Conservation (phyloP, 78 protist species). For the Dictyostelium citrinum region DNA sequence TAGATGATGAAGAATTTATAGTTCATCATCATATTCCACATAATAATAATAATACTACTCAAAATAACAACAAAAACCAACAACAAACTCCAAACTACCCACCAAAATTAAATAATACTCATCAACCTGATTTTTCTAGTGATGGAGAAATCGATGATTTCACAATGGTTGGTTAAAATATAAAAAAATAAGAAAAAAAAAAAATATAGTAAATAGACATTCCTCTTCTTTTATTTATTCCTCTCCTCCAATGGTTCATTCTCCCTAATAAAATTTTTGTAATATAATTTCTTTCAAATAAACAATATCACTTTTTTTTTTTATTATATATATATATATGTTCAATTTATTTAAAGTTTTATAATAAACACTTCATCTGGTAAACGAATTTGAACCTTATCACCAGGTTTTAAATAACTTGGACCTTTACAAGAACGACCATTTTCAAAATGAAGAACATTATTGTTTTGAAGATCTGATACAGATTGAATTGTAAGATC, state of each 20-base stretch:
- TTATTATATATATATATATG: background rate
- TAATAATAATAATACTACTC: background rate
- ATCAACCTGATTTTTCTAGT: background rate
- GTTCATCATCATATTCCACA: background rate
- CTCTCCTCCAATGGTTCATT: background rate
- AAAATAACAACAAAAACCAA: background rate
- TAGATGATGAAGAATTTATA: background rate
- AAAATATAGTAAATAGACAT: background rate
- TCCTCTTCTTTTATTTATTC: background rate
- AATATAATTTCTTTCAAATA: too few species aligned
- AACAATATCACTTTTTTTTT: background rate
- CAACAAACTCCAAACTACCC: background rate
- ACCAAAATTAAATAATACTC: background rate
- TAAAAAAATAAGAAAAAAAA: background rate
- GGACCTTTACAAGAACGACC: constrained; percentile 45
- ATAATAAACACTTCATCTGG: constrained; percentile 27
- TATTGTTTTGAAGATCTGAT: background rate
- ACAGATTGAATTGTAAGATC: background rate
- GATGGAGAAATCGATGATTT: constrained; percentile 51
- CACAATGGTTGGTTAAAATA: constrained; percentile 11
- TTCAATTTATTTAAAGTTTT: constrained; percentile 9
- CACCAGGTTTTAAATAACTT: constrained; percentile 7
- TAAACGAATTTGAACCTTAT: background rate
- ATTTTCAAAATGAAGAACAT: constrained; percentile 21
- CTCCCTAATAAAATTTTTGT: background rate